Percentiles rank a stretch among this genome's conserved stretches.
phyloP scores from a whole-genome alignment of 768 basidiomycete genomes.

The Auricularia cornea region DNA sequence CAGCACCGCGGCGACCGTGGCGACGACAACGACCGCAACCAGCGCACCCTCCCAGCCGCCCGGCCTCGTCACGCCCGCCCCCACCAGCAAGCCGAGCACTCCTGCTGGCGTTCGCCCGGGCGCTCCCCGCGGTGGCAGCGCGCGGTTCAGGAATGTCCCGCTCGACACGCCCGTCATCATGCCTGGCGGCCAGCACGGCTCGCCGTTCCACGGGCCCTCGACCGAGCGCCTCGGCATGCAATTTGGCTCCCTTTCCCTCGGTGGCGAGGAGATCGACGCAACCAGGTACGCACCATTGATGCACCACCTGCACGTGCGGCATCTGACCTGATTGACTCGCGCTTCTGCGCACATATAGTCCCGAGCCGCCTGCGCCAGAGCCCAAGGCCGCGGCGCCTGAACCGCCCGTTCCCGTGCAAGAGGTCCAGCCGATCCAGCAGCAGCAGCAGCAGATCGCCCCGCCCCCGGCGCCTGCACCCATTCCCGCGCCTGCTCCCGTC shows the following conservation, averaged over 20 bases:
- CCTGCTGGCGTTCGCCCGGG: constrained; percentile 31
- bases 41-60: constrained; percentile 28
- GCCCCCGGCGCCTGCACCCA: not conserved
- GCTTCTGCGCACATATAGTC: constrained; percentile 8
- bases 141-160: constrained; percentile 50
- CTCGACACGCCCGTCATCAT: constrained; percentile 76
- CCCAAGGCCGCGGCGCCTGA: constrained; percentile 8
- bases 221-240: constrained; percentile 80
- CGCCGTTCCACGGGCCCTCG: constrained; percentile 44
- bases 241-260: constrained; percentile 75
- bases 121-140: constrained; percentile 45
- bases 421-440: not conserved
- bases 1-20: constrained; percentile 18
- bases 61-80: constrained; percentile 8
- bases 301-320: no score
- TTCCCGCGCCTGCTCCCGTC: not conserved
- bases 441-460: not conserved
- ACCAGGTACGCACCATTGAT: constrained; percentile 27
- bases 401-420: constrained; percentile 9
- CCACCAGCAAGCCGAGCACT: constrained; percentile 26
- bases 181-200: constrained; percentile 41
- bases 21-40: constrained; percentile 15
- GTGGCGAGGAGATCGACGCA: constrained; percentile 55
- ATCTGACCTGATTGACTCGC: constrained; percentile 21
- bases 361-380: constrained; percentile 10